Base-by-base conservation (phyloP, 345 rosid species). In the Cochlearia excelsa region DNA sequence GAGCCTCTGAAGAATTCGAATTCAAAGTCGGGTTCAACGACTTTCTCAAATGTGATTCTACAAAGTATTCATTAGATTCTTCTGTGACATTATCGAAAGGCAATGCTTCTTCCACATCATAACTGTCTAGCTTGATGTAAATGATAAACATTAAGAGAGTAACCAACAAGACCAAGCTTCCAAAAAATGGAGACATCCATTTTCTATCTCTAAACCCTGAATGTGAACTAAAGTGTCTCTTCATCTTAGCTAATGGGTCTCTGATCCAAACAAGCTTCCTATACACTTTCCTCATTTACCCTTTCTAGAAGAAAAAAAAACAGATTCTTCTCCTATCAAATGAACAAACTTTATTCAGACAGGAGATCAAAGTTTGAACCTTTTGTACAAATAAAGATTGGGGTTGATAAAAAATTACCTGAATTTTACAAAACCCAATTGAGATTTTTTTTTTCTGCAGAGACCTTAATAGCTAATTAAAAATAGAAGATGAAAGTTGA, bases 131-230 rank as follows among this genome's bases (percentile, higher is more conserved):
- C 4, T 57, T 45, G 68, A 78, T 71, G 58, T 77, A 80, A 60
- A 68, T 43, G 40, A 77, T 51, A 26, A 79, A 81, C 68, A 82
- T 46, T 7, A 86, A 57, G 67, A 93, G 76, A 65, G 84, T 85
- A 63, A 85, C 59, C 3, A 82, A 82, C 16, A 83, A 84, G 3
- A 93, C 80, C 68, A 88, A 70, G 84, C 95, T 88, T 1, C 91
- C 83, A 38, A 83, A 67, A 69, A 84, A 93, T 6, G 94, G 95
- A 39, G 85, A 55, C 27, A 84, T 77, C 97, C 99, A 93, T 76
- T 81, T 83, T 59, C 84, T 82, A 65, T 93, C 91, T 66, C 82
- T 84, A 59, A 71, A 71, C 61, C 80, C 85, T 37, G 87, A 55
- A 77, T 72, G 65, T 75, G 40, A 37, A 37, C 40, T 37, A 37